phyloP scores from a whole-genome alignment of 1,284 basidiomycete genomes.

The Hymenochaete sp. region DNA sequence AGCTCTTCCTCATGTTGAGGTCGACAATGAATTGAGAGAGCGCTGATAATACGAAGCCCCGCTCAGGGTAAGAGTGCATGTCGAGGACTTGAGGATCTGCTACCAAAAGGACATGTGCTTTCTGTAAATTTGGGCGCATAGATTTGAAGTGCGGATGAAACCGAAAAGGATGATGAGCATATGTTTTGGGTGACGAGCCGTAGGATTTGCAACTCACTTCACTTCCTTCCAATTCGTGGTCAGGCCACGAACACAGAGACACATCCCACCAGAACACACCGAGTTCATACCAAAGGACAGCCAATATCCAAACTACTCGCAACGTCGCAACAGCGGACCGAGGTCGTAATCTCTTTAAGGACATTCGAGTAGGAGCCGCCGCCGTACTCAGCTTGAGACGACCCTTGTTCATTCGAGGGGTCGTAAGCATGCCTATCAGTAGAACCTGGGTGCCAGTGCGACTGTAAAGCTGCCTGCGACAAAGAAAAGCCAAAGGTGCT shows the following conservation, averaged over 20 bases:
- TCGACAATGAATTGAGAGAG: constrained; percentile 52
- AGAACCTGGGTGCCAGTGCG: too few relatives aligned
- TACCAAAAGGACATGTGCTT: constrained; percentile 54
- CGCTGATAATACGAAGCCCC: constrained; percentile 31
- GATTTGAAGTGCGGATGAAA: background rate
- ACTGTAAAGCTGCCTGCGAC: too few relatives aligned
- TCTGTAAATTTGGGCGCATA: background rate
- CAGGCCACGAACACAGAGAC: constrained; percentile 47
- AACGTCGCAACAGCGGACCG: constrained; percentile 23
- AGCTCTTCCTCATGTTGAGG: constrained; percentile 66
- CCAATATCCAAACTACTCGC: constrained; percentile 48
- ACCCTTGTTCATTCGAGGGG: too few relatives aligned
- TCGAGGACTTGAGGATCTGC: constrained; percentile 74
- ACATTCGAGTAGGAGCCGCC: too few relatives aligned
- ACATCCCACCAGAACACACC: constrained; percentile 44
- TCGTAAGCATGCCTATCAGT: too few relatives aligned
- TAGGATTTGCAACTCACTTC: constrained; percentile 13
- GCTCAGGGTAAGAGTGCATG: constrained; percentile 35
- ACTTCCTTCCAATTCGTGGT: constrained; percentile 23
- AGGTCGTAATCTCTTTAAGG: too few relatives aligned
- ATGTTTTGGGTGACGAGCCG: background rate
- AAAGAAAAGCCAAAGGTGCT: too few relatives aligned
- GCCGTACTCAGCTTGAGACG: too few relatives aligned
- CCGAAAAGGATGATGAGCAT: background rate
- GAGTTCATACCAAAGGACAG: constrained; percentile 69